Conservation (phyloP, 331 rosid species). For the Telfairia occidentalis region DNA sequence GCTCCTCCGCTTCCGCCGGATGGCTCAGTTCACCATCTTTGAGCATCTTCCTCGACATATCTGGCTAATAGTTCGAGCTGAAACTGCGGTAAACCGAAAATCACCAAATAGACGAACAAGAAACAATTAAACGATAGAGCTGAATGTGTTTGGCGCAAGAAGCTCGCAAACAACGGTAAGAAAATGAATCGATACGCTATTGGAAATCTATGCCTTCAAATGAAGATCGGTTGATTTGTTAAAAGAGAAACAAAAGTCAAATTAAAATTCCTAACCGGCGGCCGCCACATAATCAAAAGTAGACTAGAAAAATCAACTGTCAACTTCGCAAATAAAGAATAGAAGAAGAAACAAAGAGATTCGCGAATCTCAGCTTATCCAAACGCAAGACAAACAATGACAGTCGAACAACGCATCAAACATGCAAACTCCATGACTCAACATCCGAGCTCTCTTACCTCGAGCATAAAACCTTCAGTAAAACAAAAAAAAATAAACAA, state of each 20-base stretch:
- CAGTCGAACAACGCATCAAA: slow-evolving; percentile 1
- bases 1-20: slow-evolving; percentile 27
- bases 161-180: background rate
- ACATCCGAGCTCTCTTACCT: background rate
- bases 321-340: background rate
- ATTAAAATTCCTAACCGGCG: background rate
- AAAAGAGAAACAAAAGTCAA: background rate
- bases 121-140: background rate
- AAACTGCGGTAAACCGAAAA: background rate
- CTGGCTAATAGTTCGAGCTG: slow-evolving; percentile 7
- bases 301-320: background rate
- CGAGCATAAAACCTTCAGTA: background rate
- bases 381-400: background rate
- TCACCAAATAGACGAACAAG: background rate
- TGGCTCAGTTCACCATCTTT: slow-evolving; percentile 43
- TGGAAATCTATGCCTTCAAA: background rate
- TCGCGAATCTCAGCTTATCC: background rate
- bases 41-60: slow-evolving; percentile 74
- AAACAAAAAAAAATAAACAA: background rate
- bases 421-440: background rate
- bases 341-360: background rate
- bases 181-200: background rate
- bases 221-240: background rate
- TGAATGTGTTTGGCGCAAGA: background rate
- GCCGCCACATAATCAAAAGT: slow-evolving; percentile 3